phyloP scores from a whole-genome alignment of 2,329 filamentous ascomycete genomes.

The Beauveria sp. region DNA sequence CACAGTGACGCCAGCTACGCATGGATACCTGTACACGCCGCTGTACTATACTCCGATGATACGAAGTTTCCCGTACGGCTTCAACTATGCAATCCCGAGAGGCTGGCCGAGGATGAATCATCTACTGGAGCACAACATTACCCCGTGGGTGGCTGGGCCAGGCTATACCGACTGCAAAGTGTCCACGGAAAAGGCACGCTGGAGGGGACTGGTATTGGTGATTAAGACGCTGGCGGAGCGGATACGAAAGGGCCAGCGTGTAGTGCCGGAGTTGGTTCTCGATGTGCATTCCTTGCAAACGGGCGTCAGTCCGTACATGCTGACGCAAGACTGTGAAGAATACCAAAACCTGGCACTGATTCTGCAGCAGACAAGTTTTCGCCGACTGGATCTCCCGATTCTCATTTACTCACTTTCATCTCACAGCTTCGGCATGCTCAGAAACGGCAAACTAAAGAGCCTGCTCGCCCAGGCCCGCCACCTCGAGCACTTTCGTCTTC shows the following conservation, averaged over 20 bases:
- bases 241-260: conserved; percentile 12
- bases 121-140: too few relatives aligned
- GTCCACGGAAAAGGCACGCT: conserved; percentile 8
- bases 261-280: conserved; percentile 28
- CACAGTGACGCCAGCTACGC: conserved; percentile 31
- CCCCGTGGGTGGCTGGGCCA: neutral
- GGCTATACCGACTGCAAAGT: neutral
- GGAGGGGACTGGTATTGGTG: conserved; percentile 25
- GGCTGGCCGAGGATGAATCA: neutral
- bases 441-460: conserved; percentile 10
- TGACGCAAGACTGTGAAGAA: conserved; percentile 20
- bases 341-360: conserved; percentile 18
- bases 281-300: conserved; percentile 23
- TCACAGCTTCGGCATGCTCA: neutral
- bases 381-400: neutral
- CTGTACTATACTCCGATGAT: conserved; percentile 21
- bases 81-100: neutral
- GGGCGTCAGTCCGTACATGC: conserved; percentile 25
- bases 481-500: conserved; percentile 19
- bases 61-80: neutral
- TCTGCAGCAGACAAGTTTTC: neutral
- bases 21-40: conserved; percentile 28
- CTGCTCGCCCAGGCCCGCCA: conserved; percentile 13
- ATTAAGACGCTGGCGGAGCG: conserved; percentile 19
- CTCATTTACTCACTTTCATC: neutral